phyloP scores from a whole-genome alignment of 2,329 filamentous ascomycete species.

The Arachnopeziza araneosa region DNA sequence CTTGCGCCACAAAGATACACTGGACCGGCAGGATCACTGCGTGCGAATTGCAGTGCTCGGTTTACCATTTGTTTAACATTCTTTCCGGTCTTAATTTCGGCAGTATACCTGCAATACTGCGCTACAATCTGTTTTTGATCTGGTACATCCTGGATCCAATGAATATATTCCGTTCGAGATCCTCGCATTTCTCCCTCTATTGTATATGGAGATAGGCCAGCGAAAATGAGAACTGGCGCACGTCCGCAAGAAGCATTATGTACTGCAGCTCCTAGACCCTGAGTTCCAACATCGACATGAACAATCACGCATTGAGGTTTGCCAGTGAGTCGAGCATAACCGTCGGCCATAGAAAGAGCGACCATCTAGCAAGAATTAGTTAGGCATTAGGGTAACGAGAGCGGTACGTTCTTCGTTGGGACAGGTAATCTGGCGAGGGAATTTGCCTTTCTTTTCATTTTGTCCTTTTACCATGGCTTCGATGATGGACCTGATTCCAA shows the following conservation, averaged over 20 bases:
- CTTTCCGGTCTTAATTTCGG: conserved; percentile 64
- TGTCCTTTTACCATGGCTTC: conserved; percentile 70
- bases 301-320: conserved; percentile 63
- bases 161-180: conserved; percentile 68
- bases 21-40: conserved; percentile 61
- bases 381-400: not conserved
- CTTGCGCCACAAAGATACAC: conserved; percentile 63
- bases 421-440: conserved; percentile 65
- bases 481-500: conserved; percentile 45
- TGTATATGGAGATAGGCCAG: conserved; percentile 67
- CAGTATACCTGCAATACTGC: conserved; percentile 68
- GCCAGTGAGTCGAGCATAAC: conserved; percentile 61
- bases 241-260: conserved; percentile 66
- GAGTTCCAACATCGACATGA: conserved; percentile 71
- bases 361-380: conserved; percentile 50
- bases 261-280: conserved; percentile 59
- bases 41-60: conserved; percentile 65
- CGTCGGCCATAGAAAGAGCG: conserved; percentile 71
- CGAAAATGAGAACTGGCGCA: conserved; percentile 66
- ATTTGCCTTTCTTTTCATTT: conserved; percentile 55
- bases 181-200: conserved; percentile 67
- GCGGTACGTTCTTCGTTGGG: conserved; percentile 54
- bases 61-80: conserved; percentile 75
- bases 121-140: conserved; percentile 68
- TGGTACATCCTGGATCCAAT: conserved; percentile 73